These are phyloP conservation scores for Tricholoma bakamatsutake DNA, from an alignment of 768 basidiomycete genomes.

Conservation along the genomic window DNA sequence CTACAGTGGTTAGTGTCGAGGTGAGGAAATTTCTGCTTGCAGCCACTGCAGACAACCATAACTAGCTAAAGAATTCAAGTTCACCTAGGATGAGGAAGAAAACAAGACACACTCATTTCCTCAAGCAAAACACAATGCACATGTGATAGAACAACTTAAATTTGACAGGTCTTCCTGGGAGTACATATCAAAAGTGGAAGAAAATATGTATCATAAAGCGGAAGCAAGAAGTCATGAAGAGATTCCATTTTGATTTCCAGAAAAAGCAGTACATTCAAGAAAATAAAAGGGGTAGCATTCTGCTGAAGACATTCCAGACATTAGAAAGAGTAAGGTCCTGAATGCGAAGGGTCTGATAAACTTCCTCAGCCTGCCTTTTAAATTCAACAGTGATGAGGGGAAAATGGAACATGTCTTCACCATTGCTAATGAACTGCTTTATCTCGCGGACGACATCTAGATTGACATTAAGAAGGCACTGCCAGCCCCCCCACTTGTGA, in stretches of 20 bases:
- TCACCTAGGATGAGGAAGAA: background rate
- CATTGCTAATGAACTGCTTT: background rate
- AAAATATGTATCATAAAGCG: too few species aligned
- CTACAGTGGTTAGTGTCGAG: background rate
- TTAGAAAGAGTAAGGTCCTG: background rate
- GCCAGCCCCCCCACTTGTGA: slow-evolving; percentile 1
- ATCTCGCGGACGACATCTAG: background rate
- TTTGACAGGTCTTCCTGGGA: too few species aligned
- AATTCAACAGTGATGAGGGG: background rate
- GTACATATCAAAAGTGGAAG: too few species aligned
- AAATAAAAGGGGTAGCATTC: background rate
- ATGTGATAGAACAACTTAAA: background rate
- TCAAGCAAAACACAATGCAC: background rate
- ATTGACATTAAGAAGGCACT: background rate
- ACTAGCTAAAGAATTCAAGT: background rate
- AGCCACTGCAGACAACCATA: background rate
- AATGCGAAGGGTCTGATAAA: background rate
- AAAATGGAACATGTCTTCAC: background rate
- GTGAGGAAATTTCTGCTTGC: background rate
- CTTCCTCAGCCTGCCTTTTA: background rate
- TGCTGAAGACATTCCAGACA: background rate
- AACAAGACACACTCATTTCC: background rate
- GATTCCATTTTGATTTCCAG: background rate
- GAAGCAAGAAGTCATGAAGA: too few species aligned
- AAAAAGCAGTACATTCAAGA: background rate